Evolutionary conservation across 2,329 filamentous ascomycete genomes (phyloP).

Genomic region (Alternaria ventricosa): DNA sequence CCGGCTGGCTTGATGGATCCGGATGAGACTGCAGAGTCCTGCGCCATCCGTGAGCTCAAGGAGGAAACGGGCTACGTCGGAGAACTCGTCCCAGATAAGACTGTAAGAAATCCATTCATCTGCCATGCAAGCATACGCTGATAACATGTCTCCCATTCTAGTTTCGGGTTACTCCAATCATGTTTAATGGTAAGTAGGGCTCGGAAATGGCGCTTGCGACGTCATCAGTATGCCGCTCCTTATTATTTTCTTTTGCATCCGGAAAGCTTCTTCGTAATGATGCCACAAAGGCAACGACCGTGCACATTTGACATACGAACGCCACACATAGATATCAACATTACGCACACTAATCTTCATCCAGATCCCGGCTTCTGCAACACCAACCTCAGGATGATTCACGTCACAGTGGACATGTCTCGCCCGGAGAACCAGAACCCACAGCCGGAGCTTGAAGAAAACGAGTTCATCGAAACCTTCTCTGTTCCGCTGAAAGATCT

Average conservation of each 20-base stretch:
- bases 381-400: conserved; percentile 66
- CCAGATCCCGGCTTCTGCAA: conserved; percentile 52
- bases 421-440: conserved; percentile 72
- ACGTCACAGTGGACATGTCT: conserved; percentile 74
- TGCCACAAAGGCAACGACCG: neutral
- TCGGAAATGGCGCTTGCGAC: neutral
- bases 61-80: conserved; percentile 71
- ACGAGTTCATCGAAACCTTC: conserved; percentile 84
- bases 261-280: neutral
- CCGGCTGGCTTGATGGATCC: conserved; percentile 68
- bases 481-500: conserved; percentile 68
- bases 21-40: conserved; percentile 63
- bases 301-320: neutral
- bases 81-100: conserved; percentile 37
- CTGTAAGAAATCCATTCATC: neutral
- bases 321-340: neutral
- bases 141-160: neutral
- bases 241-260: neutral
- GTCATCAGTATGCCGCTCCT: neutral
- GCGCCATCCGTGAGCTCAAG: conserved; percentile 66
- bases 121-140: neutral
- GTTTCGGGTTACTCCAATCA: conserved; percentile 49
- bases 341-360: neutral
- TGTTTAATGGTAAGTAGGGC: conserved; percentile 51
- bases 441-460: conserved; percentile 74